These are phyloP conservation scores for Cryphonectria carpinicola DNA, from an alignment of 2,329 filamentous ascomycete genomes.

Conservation along the genomic window DNA sequence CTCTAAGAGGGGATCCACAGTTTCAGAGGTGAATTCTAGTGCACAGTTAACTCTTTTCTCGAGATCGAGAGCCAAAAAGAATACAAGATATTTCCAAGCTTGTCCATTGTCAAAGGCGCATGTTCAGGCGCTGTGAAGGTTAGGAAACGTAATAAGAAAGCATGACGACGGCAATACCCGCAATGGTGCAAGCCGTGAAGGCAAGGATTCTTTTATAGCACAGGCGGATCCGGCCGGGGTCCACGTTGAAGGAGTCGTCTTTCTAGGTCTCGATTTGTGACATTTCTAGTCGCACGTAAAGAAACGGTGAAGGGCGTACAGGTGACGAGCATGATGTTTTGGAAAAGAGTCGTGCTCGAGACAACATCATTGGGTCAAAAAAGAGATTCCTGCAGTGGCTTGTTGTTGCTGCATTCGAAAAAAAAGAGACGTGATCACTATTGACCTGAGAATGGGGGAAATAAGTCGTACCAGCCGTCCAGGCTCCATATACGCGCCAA, in stretches of 20 bases:
- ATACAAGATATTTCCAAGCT: not conserved
- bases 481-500: not conserved
- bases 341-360: not conserved
- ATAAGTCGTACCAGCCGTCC: not conserved
- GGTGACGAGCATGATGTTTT: not conserved
- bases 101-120: not conserved
- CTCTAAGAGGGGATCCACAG: not conserved
- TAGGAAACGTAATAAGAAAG: constrained; percentile 23
- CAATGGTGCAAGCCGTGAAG: constrained; percentile 25
- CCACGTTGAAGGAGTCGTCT: not conserved
- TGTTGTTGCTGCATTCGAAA: not conserved
- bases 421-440: not conserved
- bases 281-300: not conserved
- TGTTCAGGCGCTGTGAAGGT: not conserved
- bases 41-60: not conserved
- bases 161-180: constrained; percentile 18
- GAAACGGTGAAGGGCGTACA: not conserved
- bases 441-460: not conserved
- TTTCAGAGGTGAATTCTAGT: not conserved
- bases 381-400: not conserved
- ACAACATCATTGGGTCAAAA: not conserved
- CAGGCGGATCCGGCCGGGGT: not conserved
- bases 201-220: not conserved
- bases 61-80: not conserved
- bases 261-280: not conserved